A percentile compares a stretch with the other conserved stretches of the same genome.
These are phyloP conservation scores for Leishmania aethiopica DNA, from an alignment of 208 protist species.

Conservation along the genomic window DNA sequence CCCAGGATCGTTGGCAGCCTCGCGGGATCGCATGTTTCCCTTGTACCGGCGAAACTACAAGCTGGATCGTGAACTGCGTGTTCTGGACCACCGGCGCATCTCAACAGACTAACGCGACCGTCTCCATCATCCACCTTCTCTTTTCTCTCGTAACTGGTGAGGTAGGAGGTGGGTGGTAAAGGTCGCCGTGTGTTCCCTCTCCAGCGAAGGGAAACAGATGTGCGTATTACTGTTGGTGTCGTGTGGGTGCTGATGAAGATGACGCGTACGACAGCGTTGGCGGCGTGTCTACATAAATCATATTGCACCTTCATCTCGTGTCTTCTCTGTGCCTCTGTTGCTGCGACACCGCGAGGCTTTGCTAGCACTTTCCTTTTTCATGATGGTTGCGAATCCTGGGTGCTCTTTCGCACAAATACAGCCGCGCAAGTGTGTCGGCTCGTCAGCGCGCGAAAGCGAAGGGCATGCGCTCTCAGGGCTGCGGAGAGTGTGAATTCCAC, in stretches of 20 bases:
- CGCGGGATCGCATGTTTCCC: slow-evolving; percentile 77
- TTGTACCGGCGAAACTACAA: slow-evolving; percentile 68
- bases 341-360: neutral
- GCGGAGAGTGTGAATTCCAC: neutral
- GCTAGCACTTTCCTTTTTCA: neutral
- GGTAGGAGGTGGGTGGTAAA: neutral
- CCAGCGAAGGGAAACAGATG: neutral
- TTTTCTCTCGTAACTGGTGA: neutral
- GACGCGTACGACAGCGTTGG: neutral
- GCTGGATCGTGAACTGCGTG: slow-evolving; percentile 59
- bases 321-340: neutral
- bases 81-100: slow-evolving; percentile 52
- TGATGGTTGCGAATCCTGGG: neutral
- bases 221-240: neutral
- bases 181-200: neutral
- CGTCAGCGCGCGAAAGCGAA: neutral
- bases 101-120: slow-evolving; percentile 56
- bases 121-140: neutral
- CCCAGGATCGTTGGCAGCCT: slow-evolving; percentile 62
- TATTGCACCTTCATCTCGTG: neutral
- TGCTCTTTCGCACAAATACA: neutral
- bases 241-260: neutral
- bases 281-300: neutral
- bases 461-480: neutral
- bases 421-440: neutral